Percentiles rank a stretch among this genome's conserved stretches.
Evolutionary conservation across 371 early-diverging fungal species (phyloP).

Genomic region (Synchytrium microbalum): DNA sequence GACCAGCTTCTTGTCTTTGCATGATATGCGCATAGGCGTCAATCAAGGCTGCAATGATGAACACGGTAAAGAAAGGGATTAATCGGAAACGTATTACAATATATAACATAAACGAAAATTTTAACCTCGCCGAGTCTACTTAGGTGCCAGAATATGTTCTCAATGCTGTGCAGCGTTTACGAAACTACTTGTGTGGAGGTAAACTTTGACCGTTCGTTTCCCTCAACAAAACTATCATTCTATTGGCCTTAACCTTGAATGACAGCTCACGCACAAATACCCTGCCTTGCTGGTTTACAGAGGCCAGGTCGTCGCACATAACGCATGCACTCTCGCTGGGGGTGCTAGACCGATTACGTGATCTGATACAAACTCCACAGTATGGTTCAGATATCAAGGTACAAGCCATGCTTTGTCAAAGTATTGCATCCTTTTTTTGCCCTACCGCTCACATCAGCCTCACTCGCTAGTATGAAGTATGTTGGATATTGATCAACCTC

Average conservation of each 20-base stretch:
- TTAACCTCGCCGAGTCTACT: no score
- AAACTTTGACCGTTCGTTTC: no score
- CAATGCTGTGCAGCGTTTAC: neutral
- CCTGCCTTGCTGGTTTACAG: no score
- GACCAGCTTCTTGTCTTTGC: no score
- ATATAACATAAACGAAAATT: no score
- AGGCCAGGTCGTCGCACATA: neutral
- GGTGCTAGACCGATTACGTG: neutral
- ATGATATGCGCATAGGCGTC: neutral
- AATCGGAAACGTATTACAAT: no score
- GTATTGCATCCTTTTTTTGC: neutral
- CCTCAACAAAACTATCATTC: no score
- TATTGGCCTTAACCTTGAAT: no score
- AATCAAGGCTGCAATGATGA: neutral
- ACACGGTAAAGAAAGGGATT: no score
- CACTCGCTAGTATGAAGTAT: constrained; percentile 2
- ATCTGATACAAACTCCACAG: neutral
- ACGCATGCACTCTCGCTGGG: neutral
- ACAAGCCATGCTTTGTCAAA: no score
- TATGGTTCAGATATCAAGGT: neutral
- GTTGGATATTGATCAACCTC: constrained; percentile 4
- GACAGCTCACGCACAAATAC: no score
- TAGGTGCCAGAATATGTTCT: neutral
- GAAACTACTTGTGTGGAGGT: neutral
- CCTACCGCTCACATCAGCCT: no score